These are phyloP conservation scores for Aureoboletus auriporus DNA, from an alignment of 768 basidiomycete species.

Conservation along the genomic window DNA sequence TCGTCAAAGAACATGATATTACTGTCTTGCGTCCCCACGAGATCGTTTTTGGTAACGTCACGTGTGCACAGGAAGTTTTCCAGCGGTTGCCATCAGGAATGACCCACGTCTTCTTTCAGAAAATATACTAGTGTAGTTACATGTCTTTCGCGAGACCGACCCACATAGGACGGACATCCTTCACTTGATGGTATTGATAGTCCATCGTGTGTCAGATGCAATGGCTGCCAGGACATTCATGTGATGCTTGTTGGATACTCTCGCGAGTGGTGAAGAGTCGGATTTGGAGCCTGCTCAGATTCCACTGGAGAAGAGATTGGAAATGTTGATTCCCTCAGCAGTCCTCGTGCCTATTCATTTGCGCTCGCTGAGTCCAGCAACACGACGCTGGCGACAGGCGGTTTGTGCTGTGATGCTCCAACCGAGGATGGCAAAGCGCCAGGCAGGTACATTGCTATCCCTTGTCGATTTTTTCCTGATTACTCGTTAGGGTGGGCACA, in stretches of 20 bases:
- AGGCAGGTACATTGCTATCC: constrained; percentile 35
- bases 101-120: constrained; percentile 36
- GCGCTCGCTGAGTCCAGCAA: constrained; percentile 29
- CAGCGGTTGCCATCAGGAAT: constrained; percentile 28
- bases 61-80: constrained; percentile 33
- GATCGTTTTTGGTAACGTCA: constrained; percentile 29
- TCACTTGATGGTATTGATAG: constrained; percentile 40
- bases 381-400: constrained; percentile 42
- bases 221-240: constrained; percentile 38
- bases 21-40: constrained; percentile 10
- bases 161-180: constrained; percentile 27
- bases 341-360: constrained; percentile 29
- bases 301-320: constrained; percentile 35
- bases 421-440: constrained; percentile 30
- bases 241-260: constrained; percentile 40
- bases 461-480: too few species aligned
- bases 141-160: constrained; percentile 35
- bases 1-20: constrained; percentile 36
- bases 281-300: constrained; percentile 2
- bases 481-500: too few species aligned
- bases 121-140: constrained; percentile 37
- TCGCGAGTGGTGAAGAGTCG: constrained; percentile 15
- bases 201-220: constrained; percentile 50
- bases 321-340: constrained; percentile 38
- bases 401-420: constrained; percentile 35